A percentile compares a stretch with the other conserved stretches of the same genome.
Conservation (phyloP, 2,329 filamentous ascomycete genomes). For the Diaporthe citri region DNA sequence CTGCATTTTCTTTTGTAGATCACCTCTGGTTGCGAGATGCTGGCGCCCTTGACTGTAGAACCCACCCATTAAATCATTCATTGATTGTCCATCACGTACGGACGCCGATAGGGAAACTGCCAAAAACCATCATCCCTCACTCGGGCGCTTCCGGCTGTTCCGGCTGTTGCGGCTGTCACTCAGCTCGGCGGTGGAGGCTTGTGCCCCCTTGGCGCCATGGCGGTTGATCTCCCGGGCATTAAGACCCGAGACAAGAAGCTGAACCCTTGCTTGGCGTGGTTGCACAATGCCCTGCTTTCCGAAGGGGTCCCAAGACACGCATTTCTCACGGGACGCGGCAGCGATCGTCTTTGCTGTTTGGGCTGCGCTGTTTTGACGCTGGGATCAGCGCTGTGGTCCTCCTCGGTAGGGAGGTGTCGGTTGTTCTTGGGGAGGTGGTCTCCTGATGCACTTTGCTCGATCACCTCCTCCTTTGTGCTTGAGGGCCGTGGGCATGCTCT, state of each 20-base stretch:
- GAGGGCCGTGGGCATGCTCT: not conserved
- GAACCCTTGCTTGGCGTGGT: constrained; percentile 16
- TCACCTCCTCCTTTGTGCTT: not conserved
- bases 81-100: not conserved
- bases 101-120: not conserved
- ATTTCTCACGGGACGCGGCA: not conserved
- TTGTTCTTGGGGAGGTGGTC: not conserved
- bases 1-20: not conserved
- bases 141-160: constrained; percentile 26
- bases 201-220: constrained; percentile 12
- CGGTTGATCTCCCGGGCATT: constrained; percentile 30
- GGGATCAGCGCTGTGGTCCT: not conserved
- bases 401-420: not conserved
- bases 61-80: not conserved
- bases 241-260: constrained; percentile 18
- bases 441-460: not conserved
- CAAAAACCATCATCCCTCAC: not conserved
- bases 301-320: not conserved
- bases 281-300: not conserved
- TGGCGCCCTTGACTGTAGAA: not conserved
- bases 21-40: not conserved
- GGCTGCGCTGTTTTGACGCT: not conserved
- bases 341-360: not conserved
- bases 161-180: constrained; percentile 26
- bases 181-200: constrained; percentile 27